These are phyloP conservation scores for Puccinia triticina DNA, from an alignment of 1,284 basidiomycete genomes.

Conservation along the genomic window DNA sequence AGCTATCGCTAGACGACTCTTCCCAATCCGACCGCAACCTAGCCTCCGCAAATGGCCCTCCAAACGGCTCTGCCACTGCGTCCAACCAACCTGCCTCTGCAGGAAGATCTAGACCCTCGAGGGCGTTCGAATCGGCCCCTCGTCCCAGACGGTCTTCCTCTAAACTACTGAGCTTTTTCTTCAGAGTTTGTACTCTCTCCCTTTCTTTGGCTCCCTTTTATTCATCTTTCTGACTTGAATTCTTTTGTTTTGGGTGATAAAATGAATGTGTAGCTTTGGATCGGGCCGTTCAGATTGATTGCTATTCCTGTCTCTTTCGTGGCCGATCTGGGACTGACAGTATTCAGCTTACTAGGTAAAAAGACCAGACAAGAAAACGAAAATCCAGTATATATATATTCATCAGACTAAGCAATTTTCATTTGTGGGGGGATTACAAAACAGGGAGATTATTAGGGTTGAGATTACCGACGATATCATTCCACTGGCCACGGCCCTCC, in stretches of 20 bases:
- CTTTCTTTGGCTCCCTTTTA: not conserved
- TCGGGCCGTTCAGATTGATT: conserved; percentile 32
- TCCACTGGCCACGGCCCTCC: conserved; percentile 26
- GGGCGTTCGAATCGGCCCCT: conserved; percentile 3
- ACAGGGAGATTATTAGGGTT: conserved; percentile 30
- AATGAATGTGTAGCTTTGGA: conserved; percentile 25
- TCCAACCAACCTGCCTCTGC: not conserved
- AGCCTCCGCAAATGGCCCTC: not conserved
- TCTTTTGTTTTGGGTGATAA: not conserved
- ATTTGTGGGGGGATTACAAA: not conserved
- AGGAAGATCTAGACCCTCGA: not conserved
- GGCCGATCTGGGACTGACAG: conserved; percentile 17
- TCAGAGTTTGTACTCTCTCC: conserved; percentile 19
- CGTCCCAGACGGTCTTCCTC: conserved; percentile 1
- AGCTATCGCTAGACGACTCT: conserved; percentile 20
- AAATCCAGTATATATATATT: not conserved
- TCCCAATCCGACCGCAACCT: conserved; percentile 20
- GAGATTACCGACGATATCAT: conserved; percentile 30
- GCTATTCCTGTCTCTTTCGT: conserved; percentile 31
- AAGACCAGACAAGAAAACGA: not conserved
- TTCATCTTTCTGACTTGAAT: not conserved
- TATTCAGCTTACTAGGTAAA: conserved; percentile 33
- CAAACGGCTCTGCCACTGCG: not conserved
- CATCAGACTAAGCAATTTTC: not conserved
- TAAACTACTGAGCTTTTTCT: conserved; percentile 27